A percentile compares a stretch with the other conserved stretches of the same genome.
phyloP scores from a whole-genome alignment of 257 asterid species.

The Linaria vulgaris region DNA sequence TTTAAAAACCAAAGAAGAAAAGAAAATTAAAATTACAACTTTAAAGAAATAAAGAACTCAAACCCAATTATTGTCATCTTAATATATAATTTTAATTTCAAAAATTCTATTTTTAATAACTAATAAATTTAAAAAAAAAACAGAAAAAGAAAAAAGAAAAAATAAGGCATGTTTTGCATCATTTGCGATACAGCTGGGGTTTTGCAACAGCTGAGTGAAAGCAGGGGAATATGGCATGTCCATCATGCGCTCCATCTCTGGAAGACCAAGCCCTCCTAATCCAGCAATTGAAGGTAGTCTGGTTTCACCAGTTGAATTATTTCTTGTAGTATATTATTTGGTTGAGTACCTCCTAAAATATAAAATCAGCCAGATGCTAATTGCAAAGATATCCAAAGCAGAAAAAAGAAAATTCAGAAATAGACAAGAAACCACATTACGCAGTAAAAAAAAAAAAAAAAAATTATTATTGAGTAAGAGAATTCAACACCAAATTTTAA shows the following conservation, averaged over 20 bases:
- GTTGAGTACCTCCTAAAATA: conserved; percentile 38
- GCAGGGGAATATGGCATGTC: conserved; percentile 41
- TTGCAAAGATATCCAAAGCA: not conserved
- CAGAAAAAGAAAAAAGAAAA: too few species aligned
- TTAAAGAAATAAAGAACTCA: too few species aligned
- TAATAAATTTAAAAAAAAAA: too few species aligned
- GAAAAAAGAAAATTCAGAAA: not conserved
- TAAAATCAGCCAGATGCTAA: conserved; percentile 3
- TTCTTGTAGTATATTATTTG: conserved; percentile 41
- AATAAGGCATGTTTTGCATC: conserved; percentile 52
- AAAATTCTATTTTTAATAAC: too few species aligned
- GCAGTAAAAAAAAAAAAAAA: not conserved
- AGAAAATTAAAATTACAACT: too few species aligned
- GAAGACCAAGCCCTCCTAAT: conserved; percentile 51
- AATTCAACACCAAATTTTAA: too few species aligned
- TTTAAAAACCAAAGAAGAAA: too few species aligned
- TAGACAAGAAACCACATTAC: not conserved
- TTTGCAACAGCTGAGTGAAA: conserved; percentile 46
- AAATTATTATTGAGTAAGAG: too few species aligned
- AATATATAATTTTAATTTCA: too few species aligned
- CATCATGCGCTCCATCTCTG: conserved; percentile 37
- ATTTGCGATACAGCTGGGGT: conserved; percentile 57
- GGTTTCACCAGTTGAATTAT: conserved; percentile 44
- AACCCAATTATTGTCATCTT: too few species aligned
- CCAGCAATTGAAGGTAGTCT: conserved; percentile 42